A percentile compares a stretch with the other conserved stretches of the same genome.
These are phyloP conservation scores for Chlorella sp. DNA, from an alignment of 139 green algal species.

Conservation along the genomic window DNA sequence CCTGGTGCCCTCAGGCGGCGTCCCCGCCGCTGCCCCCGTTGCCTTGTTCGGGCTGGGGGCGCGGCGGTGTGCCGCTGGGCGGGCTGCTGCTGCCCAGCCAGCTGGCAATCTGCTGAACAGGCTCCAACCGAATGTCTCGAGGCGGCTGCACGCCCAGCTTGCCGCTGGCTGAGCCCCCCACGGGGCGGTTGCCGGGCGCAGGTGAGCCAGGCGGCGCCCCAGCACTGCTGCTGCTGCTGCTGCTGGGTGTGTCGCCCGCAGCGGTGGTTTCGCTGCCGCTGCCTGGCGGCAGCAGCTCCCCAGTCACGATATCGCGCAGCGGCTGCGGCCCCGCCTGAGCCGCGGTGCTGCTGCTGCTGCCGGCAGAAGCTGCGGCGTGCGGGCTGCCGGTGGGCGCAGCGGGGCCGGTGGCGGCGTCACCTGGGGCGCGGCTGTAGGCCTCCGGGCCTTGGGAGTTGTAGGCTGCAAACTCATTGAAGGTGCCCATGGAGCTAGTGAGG, in stretches of 20 bases:
- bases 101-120: conserved; percentile 9
- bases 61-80: neutral
- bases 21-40: neutral
- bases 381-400: too few relatives aligned
- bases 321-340: neutral
- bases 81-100: conserved; percentile 20
- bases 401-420: neutral
- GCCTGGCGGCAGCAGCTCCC: conserved; percentile 9
- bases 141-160: neutral
- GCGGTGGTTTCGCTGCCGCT: neutral
- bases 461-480: conserved; percentile 35
- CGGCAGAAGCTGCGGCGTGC: neutral
- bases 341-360: neutral
- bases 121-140: conserved; percentile 33
- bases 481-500: conserved; percentile 13
- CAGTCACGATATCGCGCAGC: conserved; percentile 49
- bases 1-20: too few relatives aligned
- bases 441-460: neutral
- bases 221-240: neutral
- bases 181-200: too few relatives aligned
- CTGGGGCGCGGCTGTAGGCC: neutral
- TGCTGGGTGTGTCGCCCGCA: neutral
- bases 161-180: neutral
- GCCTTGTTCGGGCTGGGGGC: neutral
- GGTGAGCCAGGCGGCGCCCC: too few relatives aligned